Percentiles rank a stretch among this genome's conserved stretches.
phyloP scores from a whole-genome alignment of 1,139 yeast species.

The Keqinozyma sinolaborantium region DNA sequence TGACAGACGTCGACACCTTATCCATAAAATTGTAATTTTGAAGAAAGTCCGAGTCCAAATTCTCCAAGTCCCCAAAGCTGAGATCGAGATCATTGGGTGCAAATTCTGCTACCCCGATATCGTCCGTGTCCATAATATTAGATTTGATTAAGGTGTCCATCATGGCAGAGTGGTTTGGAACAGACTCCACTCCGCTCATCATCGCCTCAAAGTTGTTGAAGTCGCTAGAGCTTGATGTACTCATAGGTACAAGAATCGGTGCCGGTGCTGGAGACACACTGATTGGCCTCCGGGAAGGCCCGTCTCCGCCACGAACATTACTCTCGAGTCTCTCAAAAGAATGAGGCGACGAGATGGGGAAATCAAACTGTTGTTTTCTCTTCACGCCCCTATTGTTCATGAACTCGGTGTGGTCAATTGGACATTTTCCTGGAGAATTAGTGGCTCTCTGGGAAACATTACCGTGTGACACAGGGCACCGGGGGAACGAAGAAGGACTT shows the following conservation, averaged over 20 bases:
- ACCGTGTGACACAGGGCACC: conserved; percentile 32
- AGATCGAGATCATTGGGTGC: conserved; percentile 7
- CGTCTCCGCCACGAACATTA: conserved; percentile 18
- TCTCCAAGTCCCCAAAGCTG: conserved; percentile 2
- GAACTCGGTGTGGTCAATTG: conserved; percentile 25
- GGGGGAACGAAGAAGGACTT: conserved; percentile 7
- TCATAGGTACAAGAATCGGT: conserved; percentile 4
- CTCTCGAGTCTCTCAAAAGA: conserved; percentile 21
- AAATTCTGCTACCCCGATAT: too few species aligned
- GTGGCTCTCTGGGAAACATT: conserved; percentile 5
- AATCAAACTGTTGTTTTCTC: neutral
- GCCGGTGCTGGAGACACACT: neutral
- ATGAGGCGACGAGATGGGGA: conserved; percentile 8
- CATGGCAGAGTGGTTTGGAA: neutral
- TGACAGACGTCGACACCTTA: neutral
- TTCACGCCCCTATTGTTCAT: conserved; percentile 9
- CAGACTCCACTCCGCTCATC: neutral
- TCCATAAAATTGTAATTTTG: conserved; percentile 23
- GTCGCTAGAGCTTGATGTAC: conserved; percentile 9
- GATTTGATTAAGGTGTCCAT: neutral
- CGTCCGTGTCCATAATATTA: neutral
- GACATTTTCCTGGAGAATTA: conserved; percentile 15
- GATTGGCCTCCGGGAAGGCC: conserved; percentile 1
- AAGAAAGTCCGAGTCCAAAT: conserved; percentile 33
- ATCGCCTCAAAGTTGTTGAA: neutral